These are phyloP conservation scores for Populus deltoides DNA, from an alignment of 345 rosid genomes.

Conservation along the genomic window DNA sequence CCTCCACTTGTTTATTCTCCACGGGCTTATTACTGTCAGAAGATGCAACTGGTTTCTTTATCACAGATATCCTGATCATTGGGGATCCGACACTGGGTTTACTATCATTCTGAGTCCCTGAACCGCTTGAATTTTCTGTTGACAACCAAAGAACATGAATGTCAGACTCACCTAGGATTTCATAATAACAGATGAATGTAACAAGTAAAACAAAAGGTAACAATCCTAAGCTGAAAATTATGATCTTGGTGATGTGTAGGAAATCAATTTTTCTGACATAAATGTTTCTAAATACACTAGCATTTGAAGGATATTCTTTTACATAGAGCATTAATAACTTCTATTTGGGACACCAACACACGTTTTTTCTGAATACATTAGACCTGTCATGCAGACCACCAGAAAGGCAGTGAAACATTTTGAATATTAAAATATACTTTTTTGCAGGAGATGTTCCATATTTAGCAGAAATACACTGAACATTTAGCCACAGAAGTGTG, in stretches of 20 bases:
- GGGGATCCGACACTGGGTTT: conserved; percentile 33
- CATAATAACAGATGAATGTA: background rate
- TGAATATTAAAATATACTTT: too few relatives aligned
- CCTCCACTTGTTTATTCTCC: conserved; percentile 34
- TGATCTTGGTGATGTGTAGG: background rate
- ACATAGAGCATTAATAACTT: background rate
- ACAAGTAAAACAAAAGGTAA: background rate
- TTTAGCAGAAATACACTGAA: background rate
- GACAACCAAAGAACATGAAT: background rate
- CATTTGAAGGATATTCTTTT: background rate
- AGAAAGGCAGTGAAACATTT: background rate
- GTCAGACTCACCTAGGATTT: background rate
- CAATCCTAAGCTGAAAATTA: background rate
- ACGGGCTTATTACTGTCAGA: conserved; percentile 11
- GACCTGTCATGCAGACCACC: background rate
- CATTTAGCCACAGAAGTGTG: background rate
- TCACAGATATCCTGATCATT: conserved; percentile 41
- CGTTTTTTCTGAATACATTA: background rate
- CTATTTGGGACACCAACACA: background rate
- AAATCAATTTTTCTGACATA: background rate
- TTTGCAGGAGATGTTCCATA: background rate
- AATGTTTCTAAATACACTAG: background rate
- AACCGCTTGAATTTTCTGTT: conserved; percentile 28
- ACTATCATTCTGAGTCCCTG: conserved; percentile 18
- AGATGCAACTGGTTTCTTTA: conserved; percentile 43